Evolutionary conservation across 805 yeast species (phyloP).

Genomic region (Brettanomyces custersianus): DNA sequence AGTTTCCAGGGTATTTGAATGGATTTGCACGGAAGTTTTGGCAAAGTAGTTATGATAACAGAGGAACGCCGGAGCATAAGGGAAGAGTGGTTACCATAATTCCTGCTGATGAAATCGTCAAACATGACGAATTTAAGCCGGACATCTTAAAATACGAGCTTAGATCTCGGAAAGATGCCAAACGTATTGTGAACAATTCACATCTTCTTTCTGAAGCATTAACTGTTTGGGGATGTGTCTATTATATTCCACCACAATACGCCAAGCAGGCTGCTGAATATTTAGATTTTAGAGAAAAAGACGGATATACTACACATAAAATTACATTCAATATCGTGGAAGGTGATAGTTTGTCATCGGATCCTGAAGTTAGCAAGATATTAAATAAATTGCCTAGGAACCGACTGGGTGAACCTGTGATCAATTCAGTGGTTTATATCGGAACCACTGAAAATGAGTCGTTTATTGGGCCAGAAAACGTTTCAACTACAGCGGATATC

Average conservation of each 20-base stretch:
- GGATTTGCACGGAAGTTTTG: slow-evolving; percentile 82
- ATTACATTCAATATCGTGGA: slow-evolving; percentile 51
- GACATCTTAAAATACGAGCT: slow-evolving; percentile 30
- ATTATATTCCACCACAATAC: slow-evolving; percentile 59
- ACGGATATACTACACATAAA: slow-evolving; percentile 69
- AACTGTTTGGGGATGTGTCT: slow-evolving; percentile 74
- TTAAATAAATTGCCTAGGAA: slow-evolving; percentile 23
- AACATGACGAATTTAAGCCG: slow-evolving; percentile 29
- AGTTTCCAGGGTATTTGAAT: slow-evolving; percentile 58
- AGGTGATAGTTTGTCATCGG: slow-evolving; percentile 11
- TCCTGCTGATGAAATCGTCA: slow-evolving; percentile 44
- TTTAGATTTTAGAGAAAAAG: slow-evolving; percentile 77
- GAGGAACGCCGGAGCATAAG: slow-evolving; percentile 81
- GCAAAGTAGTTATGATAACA: slow-evolving; percentile 85
- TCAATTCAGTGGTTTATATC: slow-evolving; percentile 63
- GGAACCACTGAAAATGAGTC: slow-evolving; percentile 78
- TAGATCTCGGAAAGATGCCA: slow-evolving; percentile 7
- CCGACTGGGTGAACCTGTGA: slow-evolving; percentile 29
- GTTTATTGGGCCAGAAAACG: slow-evolving; percentile 73
- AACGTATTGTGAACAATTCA: slow-evolving; percentile 8
- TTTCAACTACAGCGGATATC: slow-evolving; percentile 48
- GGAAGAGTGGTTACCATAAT: slow-evolving; percentile 86
- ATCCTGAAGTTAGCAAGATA: slow-evolving; percentile 14
- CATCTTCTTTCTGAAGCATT: slow-evolving; percentile 33
- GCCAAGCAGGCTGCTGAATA: slow-evolving; percentile 57